These are phyloP conservation scores for Ajuga reptans DNA, from an alignment of 305 asterid species.

Conservation along the genomic window DNA sequence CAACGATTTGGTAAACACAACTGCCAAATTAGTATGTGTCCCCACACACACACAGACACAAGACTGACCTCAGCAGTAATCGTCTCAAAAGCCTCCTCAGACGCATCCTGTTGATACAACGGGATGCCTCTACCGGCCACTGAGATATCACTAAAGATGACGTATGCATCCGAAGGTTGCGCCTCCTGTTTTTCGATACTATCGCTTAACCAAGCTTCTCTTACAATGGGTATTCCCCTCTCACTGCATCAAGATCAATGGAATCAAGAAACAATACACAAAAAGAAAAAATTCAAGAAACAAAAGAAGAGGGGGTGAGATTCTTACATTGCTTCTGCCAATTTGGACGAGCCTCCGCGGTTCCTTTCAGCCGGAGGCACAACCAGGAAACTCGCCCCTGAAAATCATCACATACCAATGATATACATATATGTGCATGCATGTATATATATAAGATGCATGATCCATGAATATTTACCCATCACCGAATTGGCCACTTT, in stretches of 20 bases:
- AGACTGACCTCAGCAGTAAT: conserved; percentile 52
- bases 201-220: conserved; percentile 75
- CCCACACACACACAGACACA: not conserved
- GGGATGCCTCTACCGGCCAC: conserved; percentile 59
- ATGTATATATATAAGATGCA: too few species aligned
- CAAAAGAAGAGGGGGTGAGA: not conserved
- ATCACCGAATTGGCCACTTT: conserved; percentile 52
- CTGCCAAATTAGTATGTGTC: too few species aligned
- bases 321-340: conserved; percentile 75
- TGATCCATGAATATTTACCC: conserved; percentile 31
- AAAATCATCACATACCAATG: not conserved
- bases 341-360: conserved; percentile 67
- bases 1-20: too few species aligned
- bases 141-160: conserved; percentile 48
- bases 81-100: conserved; percentile 62
- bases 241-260: conserved; percentile 37
- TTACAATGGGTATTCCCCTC: conserved; percentile 52
- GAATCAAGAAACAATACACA: not conserved
- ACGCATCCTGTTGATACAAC: conserved; percentile 44
- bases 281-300: not conserved
- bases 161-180: conserved; percentile 53
- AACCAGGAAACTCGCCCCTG: conserved; percentile 69
- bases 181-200: conserved; percentile 47
- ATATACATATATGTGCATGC: not conserved
- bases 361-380: conserved; percentile 69